A percentile compares a stretch with the other conserved stretches of the same genome.
phyloP scores from a whole-genome alignment of 768 basidiomycete species.

The Lactarius hengduanensis region DNA sequence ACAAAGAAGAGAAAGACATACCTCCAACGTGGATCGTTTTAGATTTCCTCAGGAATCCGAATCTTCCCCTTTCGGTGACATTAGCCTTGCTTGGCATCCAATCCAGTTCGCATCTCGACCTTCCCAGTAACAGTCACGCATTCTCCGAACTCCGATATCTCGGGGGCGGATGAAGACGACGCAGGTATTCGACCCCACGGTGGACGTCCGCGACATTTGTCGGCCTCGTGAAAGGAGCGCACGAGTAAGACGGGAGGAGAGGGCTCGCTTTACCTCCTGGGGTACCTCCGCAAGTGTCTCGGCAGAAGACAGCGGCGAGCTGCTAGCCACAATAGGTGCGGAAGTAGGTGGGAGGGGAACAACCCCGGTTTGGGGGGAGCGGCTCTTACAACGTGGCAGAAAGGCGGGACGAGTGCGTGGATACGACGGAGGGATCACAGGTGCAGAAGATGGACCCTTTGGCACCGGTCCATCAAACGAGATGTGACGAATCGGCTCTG shows the following conservation, averaged over 20 bases:
- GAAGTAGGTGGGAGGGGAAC: neutral
- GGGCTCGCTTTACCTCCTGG: slow-evolving; percentile 5
- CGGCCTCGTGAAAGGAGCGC: slow-evolving; percentile 7
- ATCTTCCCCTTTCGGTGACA: slow-evolving; percentile 17
- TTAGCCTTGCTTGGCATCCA: neutral
- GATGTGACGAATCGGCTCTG: slow-evolving; percentile 16
- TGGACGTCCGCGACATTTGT: slow-evolving; percentile 1
- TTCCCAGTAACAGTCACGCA: neutral
- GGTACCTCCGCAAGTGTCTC: slow-evolving; percentile 19
- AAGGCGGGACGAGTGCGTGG: slow-evolving; percentile 3
- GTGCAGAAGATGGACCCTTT: neutral
- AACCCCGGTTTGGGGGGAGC: neutral
- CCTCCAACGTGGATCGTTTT: slow-evolving; percentile 7
- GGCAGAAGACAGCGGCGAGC: slow-evolving; percentile 24
- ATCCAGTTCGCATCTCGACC: neutral
- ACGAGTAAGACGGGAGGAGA: slow-evolving; percentile 21
- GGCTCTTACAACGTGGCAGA: slow-evolving; percentile 11
- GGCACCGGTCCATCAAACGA: slow-evolving; percentile 20
- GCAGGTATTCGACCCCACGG: neutral
- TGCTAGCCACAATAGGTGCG: neutral
- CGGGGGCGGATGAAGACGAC: neutral
- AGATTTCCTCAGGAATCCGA: slow-evolving; percentile 21
- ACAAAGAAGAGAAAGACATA: neutral
- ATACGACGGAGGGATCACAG: slow-evolving; percentile 8
- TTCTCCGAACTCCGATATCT: slow-evolving; percentile 16